Evolutionary conservation across 2,329 filamentous ascomycete genomes (phyloP), one percentile per base, ranked within the genome.

Genomic region (Dactylellina haptotyla): DNA sequence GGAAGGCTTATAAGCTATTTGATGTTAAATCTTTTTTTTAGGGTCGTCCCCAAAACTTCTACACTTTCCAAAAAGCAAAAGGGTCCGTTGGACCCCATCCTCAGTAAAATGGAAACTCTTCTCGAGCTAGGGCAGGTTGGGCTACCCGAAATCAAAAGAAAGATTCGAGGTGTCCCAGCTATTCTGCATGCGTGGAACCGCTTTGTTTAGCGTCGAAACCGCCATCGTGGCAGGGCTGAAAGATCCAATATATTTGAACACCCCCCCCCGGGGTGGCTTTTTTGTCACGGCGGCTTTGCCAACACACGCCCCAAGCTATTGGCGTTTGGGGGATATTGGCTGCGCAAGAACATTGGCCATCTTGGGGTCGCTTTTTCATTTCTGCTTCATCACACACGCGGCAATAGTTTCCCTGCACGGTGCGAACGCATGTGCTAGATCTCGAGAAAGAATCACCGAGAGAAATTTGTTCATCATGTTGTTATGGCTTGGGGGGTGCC

Each of bases 191-290:
- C 8, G 56, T 45, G 56, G 26, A 59, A 43, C 56, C 23, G 30
- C 20, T 18, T 5, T 59, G 25, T 59, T 46, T 48, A 34, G 56
- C 26, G 25, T 59, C 56, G 39, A 59, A 58, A 59, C 56, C 4
- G 25, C 37, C 30, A 61, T 56, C 54, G 69, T 73, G 61, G 61
- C 69, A 73, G 69, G 69, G 69, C 69, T 73, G 69, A 73, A 66
- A n/a, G 14, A n/a, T 41, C 46, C 41, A 61, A 57, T 32, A 53
- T 56, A 61, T 51, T 39, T 61, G 37, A 37, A 54, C 18, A 46
- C 23, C 32, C 34, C 45, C 28, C 25, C 43, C 45, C 45, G 58
- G 59, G 51, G 50, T 58, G 58, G 58, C 48, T 46, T 57, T 58
- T 50, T 48, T 25, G 43, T 57, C 50, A 57, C 54, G 43, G 43